phyloP scores from a whole-genome alignment of 148 eudicot species.

The Bassia scoparia region DNA sequence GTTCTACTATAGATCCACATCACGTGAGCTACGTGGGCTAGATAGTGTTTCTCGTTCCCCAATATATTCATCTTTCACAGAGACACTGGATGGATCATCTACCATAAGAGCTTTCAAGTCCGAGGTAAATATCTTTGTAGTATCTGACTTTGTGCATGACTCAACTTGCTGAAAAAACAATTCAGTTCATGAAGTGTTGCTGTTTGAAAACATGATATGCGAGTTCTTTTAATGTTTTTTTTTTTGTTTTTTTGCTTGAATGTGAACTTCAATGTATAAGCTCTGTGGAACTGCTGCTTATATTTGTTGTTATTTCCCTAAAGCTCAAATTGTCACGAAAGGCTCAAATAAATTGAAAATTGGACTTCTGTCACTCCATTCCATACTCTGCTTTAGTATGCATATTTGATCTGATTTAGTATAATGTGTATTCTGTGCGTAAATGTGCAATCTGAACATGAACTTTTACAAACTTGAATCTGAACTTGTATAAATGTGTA shows the following conservation, averaged over 20 bases:
- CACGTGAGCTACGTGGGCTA: constrained; percentile 91
- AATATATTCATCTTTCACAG: constrained; percentile 89
- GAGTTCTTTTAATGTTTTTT: neutral
- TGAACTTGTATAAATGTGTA: no score
- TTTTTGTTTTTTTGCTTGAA: neutral
- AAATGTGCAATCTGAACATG: no score
- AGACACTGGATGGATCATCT: constrained; percentile 84
- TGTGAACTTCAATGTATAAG: neutral
- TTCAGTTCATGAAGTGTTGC: neutral
- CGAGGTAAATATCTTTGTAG: constrained; percentile 41
- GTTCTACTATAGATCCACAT: constrained; percentile 96
- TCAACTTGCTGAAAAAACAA: constrained; percentile 1
- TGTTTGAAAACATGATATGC: neutral
- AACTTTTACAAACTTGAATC: no score
- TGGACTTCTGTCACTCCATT: neutral
- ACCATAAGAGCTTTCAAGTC: constrained; percentile 84
- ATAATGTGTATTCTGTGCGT: no score
- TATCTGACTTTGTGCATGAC: neutral
- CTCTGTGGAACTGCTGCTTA: neutral
- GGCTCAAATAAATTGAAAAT: neutral
- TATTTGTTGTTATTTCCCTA: neutral
- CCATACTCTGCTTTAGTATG: no score
- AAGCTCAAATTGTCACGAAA: neutral
- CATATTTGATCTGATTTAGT: no score
- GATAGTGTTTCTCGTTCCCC: constrained; percentile 99